These are phyloP conservation scores for Epichloe aotearoae DNA, from an alignment of 2,329 filamentous ascomycete genomes.

Conservation along the genomic window DNA sequence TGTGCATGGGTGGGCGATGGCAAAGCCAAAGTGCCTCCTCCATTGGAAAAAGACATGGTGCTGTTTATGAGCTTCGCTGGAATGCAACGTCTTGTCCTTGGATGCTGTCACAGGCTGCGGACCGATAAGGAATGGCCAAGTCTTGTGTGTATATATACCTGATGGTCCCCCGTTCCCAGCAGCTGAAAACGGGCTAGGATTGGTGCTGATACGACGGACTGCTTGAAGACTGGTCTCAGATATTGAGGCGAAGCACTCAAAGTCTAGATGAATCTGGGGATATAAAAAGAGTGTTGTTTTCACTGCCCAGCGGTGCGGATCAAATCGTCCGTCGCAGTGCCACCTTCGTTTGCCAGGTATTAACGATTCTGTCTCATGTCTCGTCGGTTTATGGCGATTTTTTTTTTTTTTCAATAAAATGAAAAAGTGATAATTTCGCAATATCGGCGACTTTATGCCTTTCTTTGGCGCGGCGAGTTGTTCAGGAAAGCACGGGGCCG, in stretches of 20 bases:
- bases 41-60: slow-evolving; percentile 45
- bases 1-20: slow-evolving; percentile 75
- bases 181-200: neutral
- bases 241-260: neutral
- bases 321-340: neutral
- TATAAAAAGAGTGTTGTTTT: neutral
- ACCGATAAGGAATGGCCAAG: slow-evolving; percentile 14
- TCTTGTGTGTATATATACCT: slow-evolving; percentile 1
- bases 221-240: neutral
- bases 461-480: neutral
- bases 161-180: neutral
- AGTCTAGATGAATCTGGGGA: slow-evolving; percentile 1
- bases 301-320: neutral
- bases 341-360: slow-evolving; percentile 1
- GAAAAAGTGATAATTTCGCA: neutral
- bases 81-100: slow-evolving; percentile 14
- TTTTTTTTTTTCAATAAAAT: no score
- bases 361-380: slow-evolving; percentile 6
- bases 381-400: slow-evolving; percentile 1
- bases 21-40: slow-evolving; percentile 67
- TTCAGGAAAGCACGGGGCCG: neutral
- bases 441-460: neutral
- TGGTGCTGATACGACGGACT: neutral
- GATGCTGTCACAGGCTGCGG: slow-evolving; percentile 13
- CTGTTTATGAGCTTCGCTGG: slow-evolving; percentile 13